Conservation (phyloP, 202 grass and related monocot species). For the Carex arenaria region DNA sequence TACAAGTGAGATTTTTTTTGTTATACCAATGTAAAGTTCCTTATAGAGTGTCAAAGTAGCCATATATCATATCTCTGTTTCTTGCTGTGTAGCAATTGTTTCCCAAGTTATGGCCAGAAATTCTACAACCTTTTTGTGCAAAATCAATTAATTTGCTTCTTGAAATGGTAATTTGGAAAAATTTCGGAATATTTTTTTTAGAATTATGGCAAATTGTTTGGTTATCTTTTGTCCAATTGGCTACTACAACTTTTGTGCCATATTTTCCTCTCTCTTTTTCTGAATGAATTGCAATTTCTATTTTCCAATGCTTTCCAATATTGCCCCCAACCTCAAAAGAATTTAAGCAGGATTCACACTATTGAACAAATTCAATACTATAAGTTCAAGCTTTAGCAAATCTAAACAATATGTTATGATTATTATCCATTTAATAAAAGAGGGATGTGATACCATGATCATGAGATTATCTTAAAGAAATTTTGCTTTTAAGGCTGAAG, state of each 20-base stretch:
- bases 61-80: not conserved
- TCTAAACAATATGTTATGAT: too few relatives aligned
- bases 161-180: not conserved
- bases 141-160: not conserved
- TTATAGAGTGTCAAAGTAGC: not conserved
- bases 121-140: not conserved
- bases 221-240: not conserved
- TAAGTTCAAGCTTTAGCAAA: too few relatives aligned
- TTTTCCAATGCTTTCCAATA: too few relatives aligned
- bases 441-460: too few relatives aligned
- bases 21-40: conserved; percentile 6
- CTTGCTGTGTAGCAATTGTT: not conserved
- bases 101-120: not conserved
- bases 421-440: too few relatives aligned
- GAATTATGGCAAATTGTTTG: not conserved
- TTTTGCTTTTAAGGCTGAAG: too few relatives aligned
- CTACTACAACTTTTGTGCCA: not conserved
- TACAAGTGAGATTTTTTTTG: conserved; percentile 10
- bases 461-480: too few relatives aligned
- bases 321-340: too few relatives aligned
- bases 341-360: too few relatives aligned
- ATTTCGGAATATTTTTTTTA: not conserved
- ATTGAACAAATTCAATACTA: too few relatives aligned
- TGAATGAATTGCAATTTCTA: too few relatives aligned
- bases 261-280: not conserved